A percentile compares a stretch with the other conserved stretches of the same genome.
Evolutionary conservation across 257 asterid species (phyloP).

Genomic region (Pogostemon cablin): DNA sequence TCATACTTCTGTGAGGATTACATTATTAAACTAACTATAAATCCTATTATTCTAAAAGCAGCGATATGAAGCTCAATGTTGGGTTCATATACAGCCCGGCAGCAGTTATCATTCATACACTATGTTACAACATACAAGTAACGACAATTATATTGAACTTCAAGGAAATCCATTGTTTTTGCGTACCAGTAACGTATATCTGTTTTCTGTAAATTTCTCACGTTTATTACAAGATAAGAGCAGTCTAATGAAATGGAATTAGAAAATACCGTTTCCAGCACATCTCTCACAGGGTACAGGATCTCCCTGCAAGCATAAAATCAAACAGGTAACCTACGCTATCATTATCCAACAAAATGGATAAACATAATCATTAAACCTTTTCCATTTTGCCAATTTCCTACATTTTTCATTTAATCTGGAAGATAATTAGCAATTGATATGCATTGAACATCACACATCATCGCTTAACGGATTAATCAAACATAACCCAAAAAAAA

Average conservation of each 20-base stretch:
- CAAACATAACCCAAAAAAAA: neutral
- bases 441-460: neutral
- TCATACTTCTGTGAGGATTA: too few relatives aligned
- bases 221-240: neutral
- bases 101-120: too few relatives aligned
- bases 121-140: too few relatives aligned
- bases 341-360: neutral
- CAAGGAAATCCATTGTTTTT: too few relatives aligned
- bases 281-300: conserved; percentile 90
- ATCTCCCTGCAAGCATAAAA: conserved; percentile 67
- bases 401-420: neutral
- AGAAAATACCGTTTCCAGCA: conserved; percentile 76
- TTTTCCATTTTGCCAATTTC: neutral
- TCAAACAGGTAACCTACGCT: neutral
- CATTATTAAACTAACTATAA: too few relatives aligned
- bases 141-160: too few relatives aligned
- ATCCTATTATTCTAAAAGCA: too few relatives aligned
- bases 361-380: neutral
- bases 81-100: too few relatives aligned
- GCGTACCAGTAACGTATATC: too few relatives aligned
- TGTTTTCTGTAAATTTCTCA: too few relatives aligned
- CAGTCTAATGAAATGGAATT: conserved; percentile 5
- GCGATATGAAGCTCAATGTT: too few relatives aligned
- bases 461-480: neutral
- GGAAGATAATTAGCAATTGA: too few relatives aligned